Percentiles rank a stretch among this genome's conserved stretches.
phyloP scores from a whole-genome alignment of 495 filamentous ascomycete species.

The Talaromyces proteolyticus region DNA sequence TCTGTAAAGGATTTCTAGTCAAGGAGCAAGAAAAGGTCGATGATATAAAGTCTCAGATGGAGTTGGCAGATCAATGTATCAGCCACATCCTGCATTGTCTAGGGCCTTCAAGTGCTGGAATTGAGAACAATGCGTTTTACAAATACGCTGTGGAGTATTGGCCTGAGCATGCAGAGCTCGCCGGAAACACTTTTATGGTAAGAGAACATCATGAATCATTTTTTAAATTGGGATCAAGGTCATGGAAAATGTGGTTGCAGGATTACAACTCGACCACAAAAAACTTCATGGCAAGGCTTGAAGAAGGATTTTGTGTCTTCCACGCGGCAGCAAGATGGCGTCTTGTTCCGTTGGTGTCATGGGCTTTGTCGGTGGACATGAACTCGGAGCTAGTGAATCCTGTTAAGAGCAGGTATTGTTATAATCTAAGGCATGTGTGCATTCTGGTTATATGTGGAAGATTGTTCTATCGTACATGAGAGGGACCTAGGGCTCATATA shows the following conservation, averaged over 20 bases:
- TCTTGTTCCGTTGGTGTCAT: too few relatives aligned
- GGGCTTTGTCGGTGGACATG: too few relatives aligned
- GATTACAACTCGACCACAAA: constrained; percentile 1
- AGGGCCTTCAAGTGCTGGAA: not conserved
- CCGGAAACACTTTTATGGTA: not conserved
- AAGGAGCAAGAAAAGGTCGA: too few relatives aligned
- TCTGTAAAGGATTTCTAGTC: constrained; percentile 18
- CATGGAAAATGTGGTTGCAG: constrained; percentile 3
- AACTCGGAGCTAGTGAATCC: too few relatives aligned
- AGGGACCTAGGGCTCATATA: too few relatives aligned
- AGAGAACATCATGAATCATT: constrained; percentile 3
- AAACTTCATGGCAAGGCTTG: not conserved
- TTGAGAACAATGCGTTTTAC: constrained; percentile 1
- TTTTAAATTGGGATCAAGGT: not conserved
- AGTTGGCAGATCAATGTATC: constrained; percentile 8
- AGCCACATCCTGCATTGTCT: constrained; percentile 3
- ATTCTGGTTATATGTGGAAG: too few relatives aligned
- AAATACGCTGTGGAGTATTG: constrained; percentile 5
- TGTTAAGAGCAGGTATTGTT: too few relatives aligned
- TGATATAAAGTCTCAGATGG: constrained; percentile 4
- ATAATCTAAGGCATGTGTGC: too few relatives aligned
- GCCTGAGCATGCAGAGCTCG: constrained; percentile 4
- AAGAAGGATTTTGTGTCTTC: constrained; percentile 2
- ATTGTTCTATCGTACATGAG: too few relatives aligned
- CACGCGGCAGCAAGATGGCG: too few relatives aligned